These are phyloP conservation scores for Lachancea cidri DNA, from an alignment of 805 yeast genomes.

Conservation along the genomic window DNA sequence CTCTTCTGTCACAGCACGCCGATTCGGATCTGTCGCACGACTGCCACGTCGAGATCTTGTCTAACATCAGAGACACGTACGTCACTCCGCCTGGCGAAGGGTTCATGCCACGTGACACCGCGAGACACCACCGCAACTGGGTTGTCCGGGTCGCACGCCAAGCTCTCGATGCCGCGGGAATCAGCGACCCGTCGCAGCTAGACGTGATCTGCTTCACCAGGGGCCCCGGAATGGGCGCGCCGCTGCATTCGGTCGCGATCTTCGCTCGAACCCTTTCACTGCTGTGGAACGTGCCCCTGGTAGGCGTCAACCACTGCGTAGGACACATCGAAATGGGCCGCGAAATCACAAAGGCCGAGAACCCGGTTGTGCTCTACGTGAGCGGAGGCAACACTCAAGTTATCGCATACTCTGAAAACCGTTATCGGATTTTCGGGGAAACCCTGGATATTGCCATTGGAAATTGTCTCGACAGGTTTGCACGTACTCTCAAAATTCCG, in stretches of 20 bases:
- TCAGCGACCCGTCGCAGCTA: constrained; percentile 43
- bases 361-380: constrained; percentile 94
- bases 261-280: constrained; percentile 84
- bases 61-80: constrained; percentile 94
- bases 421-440: constrained; percentile 98
- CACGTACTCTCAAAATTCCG: constrained; percentile 80
- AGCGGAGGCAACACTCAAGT: constrained; percentile 99
- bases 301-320: constrained; percentile 95
- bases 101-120: constrained; percentile 92
- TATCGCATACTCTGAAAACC: constrained; percentile 89
- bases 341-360: constrained; percentile 95
- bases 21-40: constrained; percentile 48
- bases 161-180: constrained; percentile 58
- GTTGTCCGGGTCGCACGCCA: constrained; percentile 67
- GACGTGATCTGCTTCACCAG: constrained; percentile 91
- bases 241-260: constrained; percentile 84
- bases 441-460: constrained; percentile 97
- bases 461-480: constrained; percentile 93
- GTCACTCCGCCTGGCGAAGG: constrained; percentile 98
- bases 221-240: constrained; percentile 99
- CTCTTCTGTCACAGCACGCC: constrained; percentile 23
- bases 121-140: constrained; percentile 95
- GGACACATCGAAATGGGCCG: constrained; percentile 99
- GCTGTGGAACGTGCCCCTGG: constrained; percentile 76
- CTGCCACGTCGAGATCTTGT: constrained; percentile 67